Evolutionary conservation across 1,284 basidiomycete species (phyloP), one percentile per base, ranked within the genome.

Genomic region (Trametes sp.): DNA sequence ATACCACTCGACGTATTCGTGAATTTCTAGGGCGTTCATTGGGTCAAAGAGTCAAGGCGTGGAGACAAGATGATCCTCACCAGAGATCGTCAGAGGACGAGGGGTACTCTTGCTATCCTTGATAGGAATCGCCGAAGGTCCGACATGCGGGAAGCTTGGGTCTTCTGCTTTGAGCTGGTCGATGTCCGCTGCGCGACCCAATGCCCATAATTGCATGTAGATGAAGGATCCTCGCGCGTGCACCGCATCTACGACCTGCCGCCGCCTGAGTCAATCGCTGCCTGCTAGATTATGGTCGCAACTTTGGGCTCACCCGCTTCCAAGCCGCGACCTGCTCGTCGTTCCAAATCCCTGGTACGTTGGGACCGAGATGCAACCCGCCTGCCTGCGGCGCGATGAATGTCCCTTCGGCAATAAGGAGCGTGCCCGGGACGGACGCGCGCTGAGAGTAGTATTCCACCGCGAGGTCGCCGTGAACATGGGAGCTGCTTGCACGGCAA

Each of bases 391-490:
- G 62, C 19, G 75, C 73, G 49, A 85, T 80, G 64, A 80, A 72
- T 0, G 80, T 82, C 0, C 73, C 82, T 67, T 86, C 85, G 5
- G 81, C 75, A 57, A 86, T 81, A 21, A 86, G 70, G 3, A 86
- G 71, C 0, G 82, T 81, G 0, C 84, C 84, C 0, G 80, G 77
- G 0, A 67, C 67, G 26, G 70, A 73, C 4, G 78, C 81, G 11
- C 84, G 76, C 65, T 86, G 84, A 0, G 70, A 62, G 69, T 86
- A 86, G 69, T 86, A 84, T 35, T 78, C 74, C 10, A 73, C 74
- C 16, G 73, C 75, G 16, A 79, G 66, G 16, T 74, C 73, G 9
- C 57, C 57, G 11, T 62, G 76, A 7, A 72, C 70, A 41, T 76
- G 71, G 2, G 61, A 21, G 7, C 54, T 59, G 58, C 71, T 69